Base-by-base conservation (phyloP, 257 asterid species). In the Nicotiana noctiflora region DNA sequence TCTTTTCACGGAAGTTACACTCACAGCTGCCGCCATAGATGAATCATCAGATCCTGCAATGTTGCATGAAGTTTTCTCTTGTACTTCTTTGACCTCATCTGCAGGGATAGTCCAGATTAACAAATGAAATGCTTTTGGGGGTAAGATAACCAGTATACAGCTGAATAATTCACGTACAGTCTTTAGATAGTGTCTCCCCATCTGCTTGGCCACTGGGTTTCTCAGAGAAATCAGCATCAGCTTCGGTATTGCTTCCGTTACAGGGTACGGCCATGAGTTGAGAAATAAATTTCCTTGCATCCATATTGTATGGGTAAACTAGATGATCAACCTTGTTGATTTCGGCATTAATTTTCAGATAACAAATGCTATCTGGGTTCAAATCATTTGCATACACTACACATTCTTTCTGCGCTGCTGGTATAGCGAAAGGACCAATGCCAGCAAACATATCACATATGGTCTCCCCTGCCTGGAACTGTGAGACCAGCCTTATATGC, bases 381-480 rank as follows among this genome's bases (percentile, higher is more conserved):
- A 95, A 83, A 87, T 95, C 99, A 74, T 95, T 95, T 56, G 99
- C 99, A 80, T 86, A 92, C 31, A 95, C 99, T 23, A 82, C 82
- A 85, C 99, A 95, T 77, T 98, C 99, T 84, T 90, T 95, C 81
- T 91, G 98, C 65, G 98, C 96, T 18, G 99, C 99, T 59, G 99
- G 98, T 87, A 95, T 91, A 81, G 90, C 94, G 81, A 95, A 95
- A 37, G 99, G 99, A 81, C 99, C 99, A 82, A 93, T 90, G 76
- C 97, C 99, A 10, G 99, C 87, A 93, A 95, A 95, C 98, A 95
- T 93, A 81, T 95, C 99, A 75, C 97, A 95, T 65, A 95, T 80
- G 52, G 86, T 82, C 83, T 95, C 94, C 79, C 97, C 97, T 4
- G 90, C 79, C 87, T 74, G 87, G 89, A 95, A 95, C 83, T 88